phyloP scores from a whole-genome alignment of 1,284 basidiomycete species.

The Marasmius fiardii region DNA sequence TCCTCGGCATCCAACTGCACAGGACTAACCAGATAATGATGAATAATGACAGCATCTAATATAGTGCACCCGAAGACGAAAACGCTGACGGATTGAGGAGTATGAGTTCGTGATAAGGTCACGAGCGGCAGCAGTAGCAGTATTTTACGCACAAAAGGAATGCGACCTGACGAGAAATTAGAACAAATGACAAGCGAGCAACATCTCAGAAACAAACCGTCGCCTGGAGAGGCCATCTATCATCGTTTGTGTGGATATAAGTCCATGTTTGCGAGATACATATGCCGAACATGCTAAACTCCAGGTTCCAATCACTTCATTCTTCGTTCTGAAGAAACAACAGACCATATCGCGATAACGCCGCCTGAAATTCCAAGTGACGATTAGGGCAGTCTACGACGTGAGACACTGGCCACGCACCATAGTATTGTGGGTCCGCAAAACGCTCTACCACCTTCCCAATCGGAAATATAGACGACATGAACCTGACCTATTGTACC shows the following conservation, averaged over 20 bases:
- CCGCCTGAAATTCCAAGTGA: background rate
- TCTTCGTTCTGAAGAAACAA: background rate
- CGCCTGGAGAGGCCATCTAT: background rate
- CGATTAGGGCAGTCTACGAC: background rate
- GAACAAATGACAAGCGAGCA: background rate
- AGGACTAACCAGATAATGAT: background rate
- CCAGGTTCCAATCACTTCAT: background rate
- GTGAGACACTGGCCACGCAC: background rate
- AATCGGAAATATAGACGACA: too few relatives aligned
- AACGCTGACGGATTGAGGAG: background rate
- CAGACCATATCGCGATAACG: background rate
- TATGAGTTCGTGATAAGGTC: too few relatives aligned
- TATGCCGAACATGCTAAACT: background rate
- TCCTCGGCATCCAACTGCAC: too few relatives aligned
- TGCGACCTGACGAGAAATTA: background rate
- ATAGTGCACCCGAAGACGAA: background rate
- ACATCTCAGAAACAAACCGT: background rate
- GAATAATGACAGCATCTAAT: background rate
- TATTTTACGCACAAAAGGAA: background rate
- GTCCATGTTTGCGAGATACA: slow-evolving; percentile 3
- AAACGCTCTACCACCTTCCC: too few relatives aligned
- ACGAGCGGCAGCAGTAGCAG: background rate
- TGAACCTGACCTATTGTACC: too few relatives aligned
- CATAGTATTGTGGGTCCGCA: background rate
- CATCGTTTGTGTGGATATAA: slow-evolving; percentile 1